Evolutionary conservation across 2,329 filamentous ascomycete species (phyloP), one percentile per base, ranked within the genome.

Genomic region (Aspergillus sp.): DNA sequence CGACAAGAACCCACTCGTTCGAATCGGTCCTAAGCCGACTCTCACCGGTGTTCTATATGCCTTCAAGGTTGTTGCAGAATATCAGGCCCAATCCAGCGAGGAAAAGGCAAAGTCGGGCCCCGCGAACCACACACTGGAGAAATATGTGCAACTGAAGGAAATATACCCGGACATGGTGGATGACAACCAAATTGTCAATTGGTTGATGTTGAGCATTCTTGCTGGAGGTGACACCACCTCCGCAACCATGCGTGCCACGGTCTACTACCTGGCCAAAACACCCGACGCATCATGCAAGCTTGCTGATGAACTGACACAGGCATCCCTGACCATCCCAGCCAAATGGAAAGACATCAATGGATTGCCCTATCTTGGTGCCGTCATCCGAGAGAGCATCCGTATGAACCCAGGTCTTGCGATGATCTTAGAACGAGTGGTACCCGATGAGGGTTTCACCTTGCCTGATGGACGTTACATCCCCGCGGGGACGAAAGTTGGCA

Each of bases 341-440:
- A 47, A 48, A 8, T 64, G 49, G 46, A 52, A 51, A 26, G 28
- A 45, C 0, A 51, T 58, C 12, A 49, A 50, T 6, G 42, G 44
- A 7, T 40, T 60, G 1, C 56, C 58, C 0, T 78, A 78, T 52
- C 68, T 81, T 7, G 66, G 74, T 35, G 76, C 76, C 3, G 70
- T 76, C 2, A 66, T 81, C 13, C 72, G 70, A 13, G 79, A 82
- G 56, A 64, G 71, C 1, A 59, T 74, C 49, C 69, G 77, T 3
- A 57, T 77, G 8, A 73, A 77, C 48, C 75, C 77, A 1, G 67
- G 65, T 2, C 63, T 78, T 2, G 70, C 66, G 7, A 66, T 77
- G 49, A 55, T 70, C 0, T 71, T 78, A 11, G 74, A 79, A 53
- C 73, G 78, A 1, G 56, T 73, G 0, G 76, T 74, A 0, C 76